Percentiles rank a stretch among this genome's conserved stretches.
Conservation (phyloP, 768 basidiomycete genomes). For the Boletus patriciae region DNA sequence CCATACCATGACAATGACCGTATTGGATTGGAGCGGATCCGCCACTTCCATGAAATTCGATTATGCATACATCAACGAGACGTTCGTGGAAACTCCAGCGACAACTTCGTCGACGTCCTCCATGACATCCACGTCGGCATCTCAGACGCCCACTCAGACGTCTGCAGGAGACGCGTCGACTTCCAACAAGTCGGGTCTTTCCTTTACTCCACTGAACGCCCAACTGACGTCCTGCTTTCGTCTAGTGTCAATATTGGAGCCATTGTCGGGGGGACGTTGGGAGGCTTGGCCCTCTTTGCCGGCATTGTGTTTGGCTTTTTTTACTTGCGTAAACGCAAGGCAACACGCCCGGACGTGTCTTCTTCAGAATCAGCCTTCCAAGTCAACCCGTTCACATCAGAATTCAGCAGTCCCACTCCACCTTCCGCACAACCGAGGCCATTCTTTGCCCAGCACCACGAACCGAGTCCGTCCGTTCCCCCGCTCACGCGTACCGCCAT, state of each 20-base stretch:
- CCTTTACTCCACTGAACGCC: neutral
- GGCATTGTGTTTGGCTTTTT: constrained; percentile 1
- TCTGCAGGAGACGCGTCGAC: neutral
- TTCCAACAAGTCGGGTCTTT: constrained; percentile 10
- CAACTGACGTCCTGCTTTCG: neutral
- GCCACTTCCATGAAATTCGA: constrained; percentile 29
- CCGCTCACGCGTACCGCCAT: constrained; percentile 12
- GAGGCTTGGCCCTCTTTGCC: constrained; percentile 2
- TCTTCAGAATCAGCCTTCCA: neutral
- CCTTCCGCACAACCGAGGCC: neutral
- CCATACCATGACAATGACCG: constrained; percentile 24
- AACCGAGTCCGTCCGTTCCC: neutral
- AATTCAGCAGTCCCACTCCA: neutral
- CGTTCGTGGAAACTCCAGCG: constrained; percentile 11
- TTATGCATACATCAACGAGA: constrained; percentile 26
- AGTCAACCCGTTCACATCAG: constrained; percentile 4
- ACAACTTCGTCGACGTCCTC: constrained; percentile 2
- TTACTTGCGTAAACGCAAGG: constrained; percentile 10
- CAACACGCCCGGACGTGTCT: neutral
- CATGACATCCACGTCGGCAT: neutral
- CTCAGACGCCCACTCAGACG: constrained; percentile 2
- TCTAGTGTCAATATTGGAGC: constrained; percentile 15
- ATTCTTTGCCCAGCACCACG: neutral
- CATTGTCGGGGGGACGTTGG: constrained; percentile 16
- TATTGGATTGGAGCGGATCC: constrained; percentile 19